phyloP scores from a whole-genome alignment of 2,329 filamentous ascomycete species.

The Venturiaceae sp. region DNA sequence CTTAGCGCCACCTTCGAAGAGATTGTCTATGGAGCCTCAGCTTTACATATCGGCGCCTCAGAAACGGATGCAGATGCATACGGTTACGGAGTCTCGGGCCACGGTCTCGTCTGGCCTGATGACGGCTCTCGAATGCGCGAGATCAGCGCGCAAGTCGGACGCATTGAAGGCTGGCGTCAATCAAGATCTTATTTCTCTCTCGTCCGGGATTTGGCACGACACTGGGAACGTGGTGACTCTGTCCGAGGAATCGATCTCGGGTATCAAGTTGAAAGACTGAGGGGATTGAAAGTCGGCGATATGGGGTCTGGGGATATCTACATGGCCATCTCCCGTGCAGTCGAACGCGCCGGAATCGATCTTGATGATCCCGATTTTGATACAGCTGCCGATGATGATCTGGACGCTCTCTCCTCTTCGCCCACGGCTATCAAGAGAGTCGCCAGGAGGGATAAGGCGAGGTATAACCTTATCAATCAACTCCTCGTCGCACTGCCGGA shows the following conservation, averaged over 20 bases:
- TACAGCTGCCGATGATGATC: neutral
- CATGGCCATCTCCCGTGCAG: conserved; percentile 63
- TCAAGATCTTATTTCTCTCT: conserved; percentile 94
- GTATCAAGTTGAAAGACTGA: conserved; percentile 85
- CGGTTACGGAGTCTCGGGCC: conserved; percentile 55
- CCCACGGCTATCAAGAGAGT: conserved; percentile 23
- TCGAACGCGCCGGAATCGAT: conserved; percentile 38
- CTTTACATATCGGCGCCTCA: conserved; percentile 73
- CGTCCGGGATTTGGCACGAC: conserved; percentile 50
- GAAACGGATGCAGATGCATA: conserved; percentile 37
- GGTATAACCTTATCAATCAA: conserved; percentile 36
- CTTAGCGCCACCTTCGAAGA: conserved; percentile 93
- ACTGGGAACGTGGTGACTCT: conserved; percentile 25
- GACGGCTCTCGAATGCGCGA: conserved; percentile 73
- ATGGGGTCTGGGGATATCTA: conserved; percentile 77
- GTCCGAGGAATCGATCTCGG: conserved; percentile 78
- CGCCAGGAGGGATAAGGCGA: conserved; percentile 11
- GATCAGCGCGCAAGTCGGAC: conserved; percentile 79
- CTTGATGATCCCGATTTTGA: conserved; percentile 3
- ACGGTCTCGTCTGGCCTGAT: conserved; percentile 93
- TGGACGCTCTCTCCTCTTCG: conserved; percentile 5
- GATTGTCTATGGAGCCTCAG: conserved; percentile 85
- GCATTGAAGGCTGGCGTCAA: conserved; percentile 94
- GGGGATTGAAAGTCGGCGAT: conserved; percentile 68
- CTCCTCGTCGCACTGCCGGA: conserved; percentile 75